Evolutionary conservation across 352 stramenopile genomes (phyloP), one percentile per base, ranked within the genome.

Genomic region (Phytophthora meadii): DNA sequence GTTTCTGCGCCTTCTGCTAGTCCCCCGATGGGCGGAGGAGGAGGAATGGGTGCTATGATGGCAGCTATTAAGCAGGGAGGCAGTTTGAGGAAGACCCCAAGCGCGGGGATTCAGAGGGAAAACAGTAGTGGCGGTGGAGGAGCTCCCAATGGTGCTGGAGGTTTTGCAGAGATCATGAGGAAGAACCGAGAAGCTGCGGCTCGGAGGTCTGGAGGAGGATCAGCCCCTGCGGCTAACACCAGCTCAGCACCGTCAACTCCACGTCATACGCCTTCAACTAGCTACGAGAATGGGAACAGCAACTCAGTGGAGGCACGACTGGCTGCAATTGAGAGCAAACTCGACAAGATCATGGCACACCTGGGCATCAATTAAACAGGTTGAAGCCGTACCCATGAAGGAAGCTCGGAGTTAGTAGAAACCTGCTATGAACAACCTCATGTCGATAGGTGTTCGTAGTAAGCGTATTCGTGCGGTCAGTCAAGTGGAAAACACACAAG

Each of bases 341-440:
- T 97, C 34, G 86, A 97, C 80, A 95, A 95, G 72, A 93, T 97
- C 70, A 85, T 97, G 77, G 77, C 80, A 25, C 85, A 95, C 50
- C 69, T 97, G 9, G 87, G 87, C 52, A 89, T 89, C 55, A 84
- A 67, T 63, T 91, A 65, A 74, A 11, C 42, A 41, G 12, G 32
- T 34, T 22, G 22, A 39, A 59, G n/a, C 15, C 32, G 56, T 55
- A 63, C 41, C 9, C 22, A 15, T 25, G 15, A 2, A 28, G 32
- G 54, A 22, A 65, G 54, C 19, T 34, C 27, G 1, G 27, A 30
- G 27, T 30, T 7, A 30, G 27, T 30, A 65, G 32, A 28, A 49
- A 51, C 22, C 19, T 28, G 30, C 36, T 34, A 19, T 17, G 36
- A 56, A 56, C 14, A 22, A 17, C 15, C 25, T 22, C 32, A 37